phyloP scores from a whole-genome alignment of 2,329 filamentous ascomycete species.

The Tetracladium maxilliforme region DNA sequence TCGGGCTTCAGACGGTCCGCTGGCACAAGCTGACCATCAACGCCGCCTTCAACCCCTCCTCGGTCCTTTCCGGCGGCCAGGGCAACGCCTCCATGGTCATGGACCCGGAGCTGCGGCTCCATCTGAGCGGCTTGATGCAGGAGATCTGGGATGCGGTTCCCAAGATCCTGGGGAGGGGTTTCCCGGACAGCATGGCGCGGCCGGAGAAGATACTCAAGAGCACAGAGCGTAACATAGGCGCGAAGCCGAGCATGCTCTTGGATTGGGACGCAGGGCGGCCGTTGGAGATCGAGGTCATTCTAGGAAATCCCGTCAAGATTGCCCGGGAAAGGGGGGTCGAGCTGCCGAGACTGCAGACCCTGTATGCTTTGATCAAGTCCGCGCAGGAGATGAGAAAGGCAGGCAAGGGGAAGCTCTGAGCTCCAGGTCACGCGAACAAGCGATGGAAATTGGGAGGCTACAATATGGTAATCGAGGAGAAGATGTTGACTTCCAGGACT shows the following conservation, averaged over 20 bases:
- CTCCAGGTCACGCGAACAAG: no score
- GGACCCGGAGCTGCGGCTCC: conserved; percentile 45
- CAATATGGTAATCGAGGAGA: no score
- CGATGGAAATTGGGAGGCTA: no score
- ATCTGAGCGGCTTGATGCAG: conserved; percentile 52
- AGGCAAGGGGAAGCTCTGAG: conserved; percentile 7
- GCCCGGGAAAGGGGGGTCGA: conserved; percentile 46
- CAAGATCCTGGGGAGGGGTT: conserved; percentile 42
- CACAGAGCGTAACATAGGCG: conserved; percentile 48
- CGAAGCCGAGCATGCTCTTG: conserved; percentile 51
- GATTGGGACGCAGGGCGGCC: conserved; percentile 54
- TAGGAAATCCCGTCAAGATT: conserved; percentile 55
- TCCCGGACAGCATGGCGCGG: conserved; percentile 43
- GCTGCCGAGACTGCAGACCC: conserved; percentile 49
- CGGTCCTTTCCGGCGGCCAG: conserved; percentile 48
- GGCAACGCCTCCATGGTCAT: conserved; percentile 52
- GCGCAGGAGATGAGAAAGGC: conserved; percentile 37
- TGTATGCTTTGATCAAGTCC: conserved; percentile 52
- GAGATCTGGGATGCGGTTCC: conserved; percentile 53
- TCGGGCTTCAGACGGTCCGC: conserved; percentile 52
- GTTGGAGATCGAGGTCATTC: conserved; percentile 58
- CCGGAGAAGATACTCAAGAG: conserved; percentile 48
- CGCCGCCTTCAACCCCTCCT: conserved; percentile 58
- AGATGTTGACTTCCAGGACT: no score
- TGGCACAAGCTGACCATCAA: conserved; percentile 73